A percentile compares a stretch with the other conserved stretches of the same genome.
Conservation (phyloP, 148 eudicot genomes). For the Chenopodium quinoa region DNA sequence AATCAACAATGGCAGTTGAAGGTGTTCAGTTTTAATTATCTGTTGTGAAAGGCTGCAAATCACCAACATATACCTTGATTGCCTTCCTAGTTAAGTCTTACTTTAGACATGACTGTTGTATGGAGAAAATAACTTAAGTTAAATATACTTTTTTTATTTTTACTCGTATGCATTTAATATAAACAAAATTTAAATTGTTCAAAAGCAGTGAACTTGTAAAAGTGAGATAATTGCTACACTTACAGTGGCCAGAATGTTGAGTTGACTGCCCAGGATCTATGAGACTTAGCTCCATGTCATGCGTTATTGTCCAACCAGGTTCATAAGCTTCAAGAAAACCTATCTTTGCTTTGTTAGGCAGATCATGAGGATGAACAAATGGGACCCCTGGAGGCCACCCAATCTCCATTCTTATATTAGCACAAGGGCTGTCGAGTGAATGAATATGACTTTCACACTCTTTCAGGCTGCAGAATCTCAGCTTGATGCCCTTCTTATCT, state of each 20-base stretch:
- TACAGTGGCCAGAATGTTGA: constrained; percentile 59
- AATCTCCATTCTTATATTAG: constrained; percentile 80
- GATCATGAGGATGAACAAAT: constrained; percentile 99
- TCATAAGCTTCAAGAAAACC: constrained; percentile 97
- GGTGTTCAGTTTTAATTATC: no score
- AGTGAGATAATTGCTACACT: constrained; percentile 11
- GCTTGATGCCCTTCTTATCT: constrained; percentile 92
- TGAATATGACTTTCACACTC: constrained; percentile 90
- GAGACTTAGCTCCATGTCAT: constrained; percentile 80
- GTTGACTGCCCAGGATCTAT: constrained; percentile 71
- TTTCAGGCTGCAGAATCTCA: constrained; percentile 86
- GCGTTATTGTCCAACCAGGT: constrained; percentile 96
- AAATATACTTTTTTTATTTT: not conserved
- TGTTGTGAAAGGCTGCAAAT: no score
- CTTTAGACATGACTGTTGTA: no score
- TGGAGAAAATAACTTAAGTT: no score
- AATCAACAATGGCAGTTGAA: no score
- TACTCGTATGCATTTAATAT: not conserved
- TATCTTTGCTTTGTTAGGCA: constrained; percentile 96
- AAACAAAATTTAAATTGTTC: not conserved
- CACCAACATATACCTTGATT: no score
- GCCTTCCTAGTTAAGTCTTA: no score
- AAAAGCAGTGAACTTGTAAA: not conserved
- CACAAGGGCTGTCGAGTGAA: constrained; percentile 83
- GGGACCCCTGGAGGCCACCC: constrained; percentile 99